These are phyloP conservation scores for Catenaria anguillulae DNA, from an alignment of 371 early-diverging fungal species.

Conservation along the genomic window DNA sequence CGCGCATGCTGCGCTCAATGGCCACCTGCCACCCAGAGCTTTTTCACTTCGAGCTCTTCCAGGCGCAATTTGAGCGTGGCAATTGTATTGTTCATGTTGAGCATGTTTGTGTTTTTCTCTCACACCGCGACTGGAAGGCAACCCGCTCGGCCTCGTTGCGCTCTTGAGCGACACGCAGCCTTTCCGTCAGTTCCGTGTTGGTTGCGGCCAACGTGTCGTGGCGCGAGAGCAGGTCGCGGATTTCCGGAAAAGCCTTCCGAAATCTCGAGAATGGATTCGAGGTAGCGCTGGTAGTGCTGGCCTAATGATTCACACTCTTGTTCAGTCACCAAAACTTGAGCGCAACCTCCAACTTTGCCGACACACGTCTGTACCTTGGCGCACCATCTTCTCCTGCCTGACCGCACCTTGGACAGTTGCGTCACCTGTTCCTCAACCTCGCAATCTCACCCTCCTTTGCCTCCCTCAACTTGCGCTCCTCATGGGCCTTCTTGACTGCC, in stretches of 20 bases:
- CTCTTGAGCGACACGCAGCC: conserved; percentile 31
- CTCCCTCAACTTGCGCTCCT: conserved; percentile 30
- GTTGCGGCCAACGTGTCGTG: conserved; percentile 38
- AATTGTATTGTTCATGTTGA: conserved; percentile 38
- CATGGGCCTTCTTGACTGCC: conserved; percentile 33
- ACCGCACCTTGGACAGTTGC: conserved; percentile 17
- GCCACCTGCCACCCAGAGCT: conserved; percentile 28
- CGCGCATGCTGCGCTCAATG: conserved; percentile 25
- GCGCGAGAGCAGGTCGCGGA: conserved; percentile 33
- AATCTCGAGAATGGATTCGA: conserved; percentile 30
- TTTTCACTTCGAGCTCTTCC: conserved; percentile 26
- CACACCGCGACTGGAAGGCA: conserved; percentile 12
- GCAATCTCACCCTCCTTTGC: conserved; percentile 29
- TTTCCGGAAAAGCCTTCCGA: conserved; percentile 31
- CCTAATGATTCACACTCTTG: no score
- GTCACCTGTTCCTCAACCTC: conserved; percentile 16
- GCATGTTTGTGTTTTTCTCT: conserved; percentile 33
- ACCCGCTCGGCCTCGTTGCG: conserved; percentile 23
- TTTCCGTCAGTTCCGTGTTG: conserved; percentile 30
- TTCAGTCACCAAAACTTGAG: no score
- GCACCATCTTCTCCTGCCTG: conserved; percentile 22
- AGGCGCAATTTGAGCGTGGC: conserved; percentile 31
- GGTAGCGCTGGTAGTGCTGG: conserved; percentile 28
- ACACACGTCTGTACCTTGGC: no score
- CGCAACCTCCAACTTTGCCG: no score